phyloP scores from a whole-genome alignment of 192 early-diverging fungal species.

The Gigaspora rosea region DNA sequence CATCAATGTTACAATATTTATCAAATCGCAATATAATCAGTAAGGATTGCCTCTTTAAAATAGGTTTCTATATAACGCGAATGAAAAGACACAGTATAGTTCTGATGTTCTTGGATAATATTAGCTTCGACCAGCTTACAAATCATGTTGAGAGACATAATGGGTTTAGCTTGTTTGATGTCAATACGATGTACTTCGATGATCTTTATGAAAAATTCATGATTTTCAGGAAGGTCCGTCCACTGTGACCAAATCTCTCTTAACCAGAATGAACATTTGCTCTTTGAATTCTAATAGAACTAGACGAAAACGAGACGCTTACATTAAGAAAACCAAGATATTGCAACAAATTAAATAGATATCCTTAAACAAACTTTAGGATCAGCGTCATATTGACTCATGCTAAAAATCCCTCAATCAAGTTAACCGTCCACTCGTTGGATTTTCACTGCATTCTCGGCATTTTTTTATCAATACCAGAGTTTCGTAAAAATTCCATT shows the following conservation, averaged over 20 bases:
- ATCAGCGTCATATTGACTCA: not conserved
- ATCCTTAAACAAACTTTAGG: constrained; percentile 12
- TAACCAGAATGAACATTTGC: not conserved
- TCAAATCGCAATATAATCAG: too few species aligned
- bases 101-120: constrained; percentile 23
- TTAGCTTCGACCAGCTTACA: constrained; percentile 23
- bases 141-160: constrained; percentile 21
- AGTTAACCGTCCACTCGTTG: constrained; percentile 26
- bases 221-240: constrained; percentile 19
- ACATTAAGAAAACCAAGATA: not conserved
- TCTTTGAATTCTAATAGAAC: constrained; percentile 17
- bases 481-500: constrained; percentile 19
- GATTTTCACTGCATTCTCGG: constrained; percentile 26
- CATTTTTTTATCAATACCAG: constrained; percentile 12
- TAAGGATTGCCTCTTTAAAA: constrained; percentile 2
- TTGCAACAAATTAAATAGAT: constrained; percentile 30
- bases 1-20: too few species aligned
- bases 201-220: constrained; percentile 27
- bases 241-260: not conserved
- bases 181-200: constrained; percentile 24
- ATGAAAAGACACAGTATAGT: constrained; percentile 28
- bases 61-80: constrained; percentile 13
- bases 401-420: not conserved
- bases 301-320: constrained; percentile 9
- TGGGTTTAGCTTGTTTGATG: constrained; percentile 9